Conservation (phyloP, 441 rosid genomes). For the Gossypium trilobum region DNA sequence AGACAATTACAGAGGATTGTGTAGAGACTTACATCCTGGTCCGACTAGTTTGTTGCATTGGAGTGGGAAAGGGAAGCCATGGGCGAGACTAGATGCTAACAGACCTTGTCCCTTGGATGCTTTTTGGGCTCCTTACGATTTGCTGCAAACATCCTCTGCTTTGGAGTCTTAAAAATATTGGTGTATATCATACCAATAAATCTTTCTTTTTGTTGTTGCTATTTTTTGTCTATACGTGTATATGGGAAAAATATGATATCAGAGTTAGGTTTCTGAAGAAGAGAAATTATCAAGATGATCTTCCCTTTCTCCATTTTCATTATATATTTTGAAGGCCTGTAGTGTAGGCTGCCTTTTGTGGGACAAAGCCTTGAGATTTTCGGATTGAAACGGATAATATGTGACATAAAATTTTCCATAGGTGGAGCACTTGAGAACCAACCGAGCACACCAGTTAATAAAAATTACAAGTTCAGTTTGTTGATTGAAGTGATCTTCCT, state of each 20-base stretch:
- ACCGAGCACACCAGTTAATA: background rate
- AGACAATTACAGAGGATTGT: conserved; percentile 44
- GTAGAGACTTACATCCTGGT: conserved; percentile 55
- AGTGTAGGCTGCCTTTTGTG: too few relatives aligned
- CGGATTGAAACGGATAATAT: too few relatives aligned
- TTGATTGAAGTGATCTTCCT: background rate
- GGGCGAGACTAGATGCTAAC: conserved; percentile 44
- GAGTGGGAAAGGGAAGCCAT: conserved; percentile 76
- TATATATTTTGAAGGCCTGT: too few relatives aligned
- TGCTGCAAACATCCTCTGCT: conserved; percentile 31
- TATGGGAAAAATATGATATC: too few relatives aligned
- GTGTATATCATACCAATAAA: background rate
- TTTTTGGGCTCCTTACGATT: conserved; percentile 55
- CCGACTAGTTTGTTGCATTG: conserved; percentile 60
- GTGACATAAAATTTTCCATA: too few relatives aligned
- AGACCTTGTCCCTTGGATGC: conserved; percentile 53
- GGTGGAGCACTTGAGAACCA: too few relatives aligned
- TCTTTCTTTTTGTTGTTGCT: background rate
- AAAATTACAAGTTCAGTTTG: conserved; percentile 17
- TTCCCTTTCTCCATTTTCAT: too few relatives aligned
- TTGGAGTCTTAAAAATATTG: conserved; percentile 21
- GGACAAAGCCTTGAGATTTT: too few relatives aligned
- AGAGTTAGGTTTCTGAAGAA: too few relatives aligned
- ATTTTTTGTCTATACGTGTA: background rate
- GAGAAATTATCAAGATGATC: too few relatives aligned